Evolutionary conservation across 495 filamentous ascomycete genomes (phyloP).

Genomic region (Achaetomiella virescens): DNA sequence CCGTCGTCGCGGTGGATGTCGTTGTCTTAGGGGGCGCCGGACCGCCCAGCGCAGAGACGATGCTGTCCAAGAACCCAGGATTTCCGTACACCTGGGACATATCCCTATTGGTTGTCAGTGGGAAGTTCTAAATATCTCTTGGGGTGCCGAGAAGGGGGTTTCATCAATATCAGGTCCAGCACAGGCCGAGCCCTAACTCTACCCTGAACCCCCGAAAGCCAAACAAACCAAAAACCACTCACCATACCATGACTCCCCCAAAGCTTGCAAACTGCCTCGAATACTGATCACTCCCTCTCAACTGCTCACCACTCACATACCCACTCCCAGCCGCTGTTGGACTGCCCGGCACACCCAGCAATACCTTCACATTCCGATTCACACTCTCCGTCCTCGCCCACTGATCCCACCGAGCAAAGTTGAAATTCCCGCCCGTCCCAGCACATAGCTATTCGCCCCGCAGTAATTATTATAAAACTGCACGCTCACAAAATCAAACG

Average conservation of each 20-base stretch:
- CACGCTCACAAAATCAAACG: constrained; percentile 60
- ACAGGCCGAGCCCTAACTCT: background rate
- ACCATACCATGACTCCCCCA: constrained; percentile 64
- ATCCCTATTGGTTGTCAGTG: constrained; percentile 38
- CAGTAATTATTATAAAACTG: constrained; percentile 69
- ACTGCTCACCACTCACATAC: constrained; percentile 43
- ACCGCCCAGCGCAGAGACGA: constrained; percentile 28
- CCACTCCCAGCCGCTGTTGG: constrained; percentile 52
- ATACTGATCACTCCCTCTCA: constrained; percentile 47
- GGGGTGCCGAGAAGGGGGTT: no score
- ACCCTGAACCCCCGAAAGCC: background rate
- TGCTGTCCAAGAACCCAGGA: constrained; percentile 46
- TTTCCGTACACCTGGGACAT: constrained; percentile 56
- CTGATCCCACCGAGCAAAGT: constrained; percentile 63
- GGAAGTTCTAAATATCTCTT: background rate
- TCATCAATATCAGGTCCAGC: no score
- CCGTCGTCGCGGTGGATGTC: constrained; percentile 3
- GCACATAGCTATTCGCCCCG: constrained; percentile 50
- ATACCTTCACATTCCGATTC: constrained; percentile 59
- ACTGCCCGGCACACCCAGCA: constrained; percentile 61
- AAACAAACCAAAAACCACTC: background rate
- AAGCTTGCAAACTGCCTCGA: constrained; percentile 52
- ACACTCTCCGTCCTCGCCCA: constrained; percentile 58
- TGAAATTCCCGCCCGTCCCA: constrained; percentile 49
- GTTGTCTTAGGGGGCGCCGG: background rate